A percentile compares a stretch with the other conserved stretches of the same genome.
Evolutionary conservation across 108 stramenopile genomes (phyloP).

Genomic region (Skeletonema potamos): DNA sequence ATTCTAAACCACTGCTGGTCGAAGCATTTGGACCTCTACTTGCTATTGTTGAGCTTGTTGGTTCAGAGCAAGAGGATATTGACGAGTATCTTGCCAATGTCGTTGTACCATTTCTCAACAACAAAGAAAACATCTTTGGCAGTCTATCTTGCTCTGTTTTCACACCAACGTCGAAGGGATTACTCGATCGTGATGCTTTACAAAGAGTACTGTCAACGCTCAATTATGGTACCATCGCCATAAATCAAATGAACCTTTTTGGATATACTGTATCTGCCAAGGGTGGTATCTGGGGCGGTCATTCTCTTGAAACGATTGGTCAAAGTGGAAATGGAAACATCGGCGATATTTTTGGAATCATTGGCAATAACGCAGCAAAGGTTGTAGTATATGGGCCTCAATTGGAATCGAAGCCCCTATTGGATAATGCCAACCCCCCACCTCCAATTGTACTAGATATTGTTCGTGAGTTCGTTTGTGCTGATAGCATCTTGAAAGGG

Average conservation of each 20-base stretch:
- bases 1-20: conserved; percentile 4
- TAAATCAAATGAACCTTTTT: conserved; percentile 17
- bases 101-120: conserved; percentile 33
- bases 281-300: conserved; percentile 28
- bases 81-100: conserved; percentile 9
- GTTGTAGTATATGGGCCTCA: conserved; percentile 17
- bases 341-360: conserved; percentile 11
- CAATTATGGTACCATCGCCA: conserved; percentile 6
- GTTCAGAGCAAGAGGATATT: not conserved
- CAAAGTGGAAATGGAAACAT: conserved; percentile 15
- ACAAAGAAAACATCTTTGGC: conserved; percentile 34
- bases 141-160: conserved; percentile 26
- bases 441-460: conserved; percentile 14
- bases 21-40: conserved; percentile 42
- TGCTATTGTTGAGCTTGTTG: conserved; percentile 27
- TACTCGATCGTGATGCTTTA: not conserved
- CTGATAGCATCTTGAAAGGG: conserved; percentile 1
- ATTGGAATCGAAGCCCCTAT: conserved; percentile 4
- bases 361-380: conserved; percentile 1
- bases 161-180: conserved; percentile 5
- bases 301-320: not conserved
- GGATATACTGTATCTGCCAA: not conserved
- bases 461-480: conserved; percentile 3
- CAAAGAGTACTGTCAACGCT: not conserved
- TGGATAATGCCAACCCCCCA: conserved; percentile 9